These are phyloP conservation scores for Ganoderma meredithae DNA, from an alignment of 1,284 basidiomycete species.

Conservation along the genomic window DNA sequence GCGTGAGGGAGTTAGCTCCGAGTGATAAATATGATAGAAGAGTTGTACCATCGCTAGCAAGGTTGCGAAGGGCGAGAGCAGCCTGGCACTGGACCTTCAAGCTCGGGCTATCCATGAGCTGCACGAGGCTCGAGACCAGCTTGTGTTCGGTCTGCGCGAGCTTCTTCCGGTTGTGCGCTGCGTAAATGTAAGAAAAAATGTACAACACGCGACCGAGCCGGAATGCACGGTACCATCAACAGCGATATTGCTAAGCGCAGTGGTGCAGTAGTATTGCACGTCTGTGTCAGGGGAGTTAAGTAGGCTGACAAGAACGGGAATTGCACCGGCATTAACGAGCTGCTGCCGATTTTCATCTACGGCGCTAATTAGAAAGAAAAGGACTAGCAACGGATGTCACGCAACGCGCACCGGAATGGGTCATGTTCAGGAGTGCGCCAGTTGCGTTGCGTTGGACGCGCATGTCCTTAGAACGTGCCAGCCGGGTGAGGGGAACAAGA, in stretches of 20 bases:
- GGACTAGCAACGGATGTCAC: conserved; percentile 17
- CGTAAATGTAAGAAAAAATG: not conserved
- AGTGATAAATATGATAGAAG: not conserved
- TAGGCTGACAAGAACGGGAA: conserved; percentile 95
- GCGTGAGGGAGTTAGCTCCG: not conserved
- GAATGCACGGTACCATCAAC: conserved; percentile 76
- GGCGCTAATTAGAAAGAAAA: conserved; percentile 15
- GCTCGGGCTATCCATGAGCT: conserved; percentile 96
- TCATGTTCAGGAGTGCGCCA: conserved; percentile 98
- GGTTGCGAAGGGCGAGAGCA: conserved; percentile 94
- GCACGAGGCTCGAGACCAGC: conserved; percentile 93
- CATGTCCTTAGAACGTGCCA: conserved; percentile 99
- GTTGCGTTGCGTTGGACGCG: conserved; percentile 99
- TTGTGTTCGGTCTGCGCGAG: conserved; percentile 95
- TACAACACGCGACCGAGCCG: too few relatives aligned
- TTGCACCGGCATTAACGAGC: conserved; percentile 98
- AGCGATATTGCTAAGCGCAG: conserved; percentile 97
- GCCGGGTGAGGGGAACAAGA: conserved; percentile 93
- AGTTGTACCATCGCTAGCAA: conserved; percentile 91
- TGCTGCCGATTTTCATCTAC: conserved; percentile 98
- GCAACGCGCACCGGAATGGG: conserved; percentile 83
- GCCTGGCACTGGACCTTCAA: conserved; percentile 99
- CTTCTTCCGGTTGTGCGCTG: conserved; percentile 92
- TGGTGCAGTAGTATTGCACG: conserved; percentile 99
- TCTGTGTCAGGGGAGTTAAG: conserved; percentile 98